Percentiles rank a stretch among this genome's conserved stretches.
Evolutionary conservation across 257 asterid species (phyloP).

Genomic region (Solanum pinnatisectum): DNA sequence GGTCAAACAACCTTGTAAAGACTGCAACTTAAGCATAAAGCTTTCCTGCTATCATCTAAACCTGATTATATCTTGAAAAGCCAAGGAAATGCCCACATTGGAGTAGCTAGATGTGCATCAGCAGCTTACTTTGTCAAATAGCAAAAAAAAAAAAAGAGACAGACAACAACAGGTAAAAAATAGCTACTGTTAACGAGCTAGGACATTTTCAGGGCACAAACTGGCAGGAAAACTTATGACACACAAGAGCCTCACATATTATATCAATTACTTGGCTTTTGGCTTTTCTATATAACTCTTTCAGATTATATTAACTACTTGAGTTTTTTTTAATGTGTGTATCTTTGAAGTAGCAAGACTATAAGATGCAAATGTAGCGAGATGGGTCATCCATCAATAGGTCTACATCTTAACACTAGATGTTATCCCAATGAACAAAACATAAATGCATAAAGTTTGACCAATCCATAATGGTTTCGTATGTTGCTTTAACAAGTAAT

Average conservation of each 20-base stretch:
- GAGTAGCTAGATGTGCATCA: not conserved
- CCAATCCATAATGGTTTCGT: not conserved
- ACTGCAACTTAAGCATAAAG: not conserved
- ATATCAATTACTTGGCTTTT: not conserved
- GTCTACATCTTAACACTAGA: not conserved
- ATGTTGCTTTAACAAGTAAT: not conserved
- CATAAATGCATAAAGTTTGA: not conserved
- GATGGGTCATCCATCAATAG: not conserved
- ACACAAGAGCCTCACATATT: not conserved
- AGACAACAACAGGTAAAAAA: not conserved
- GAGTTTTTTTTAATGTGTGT: not conserved
- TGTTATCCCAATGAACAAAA: not conserved
- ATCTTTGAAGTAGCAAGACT: not conserved
- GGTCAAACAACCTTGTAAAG: not conserved
- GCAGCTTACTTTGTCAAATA: not conserved
- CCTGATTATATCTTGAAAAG: not conserved
- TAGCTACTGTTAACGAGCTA: not conserved
- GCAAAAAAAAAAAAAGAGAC: not conserved
- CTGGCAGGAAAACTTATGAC: not conserved
- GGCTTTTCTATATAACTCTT: not conserved
- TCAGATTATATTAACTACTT: not conserved
- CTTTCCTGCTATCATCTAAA: not conserved
- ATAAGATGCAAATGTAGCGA: not conserved
- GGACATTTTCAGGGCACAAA: not conserved
- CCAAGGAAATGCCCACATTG: not conserved